These are phyloP conservation scores for Arachnomyces sp. DNA, from an alignment of 2,329 filamentous ascomycete genomes.

Conservation along the genomic window DNA sequence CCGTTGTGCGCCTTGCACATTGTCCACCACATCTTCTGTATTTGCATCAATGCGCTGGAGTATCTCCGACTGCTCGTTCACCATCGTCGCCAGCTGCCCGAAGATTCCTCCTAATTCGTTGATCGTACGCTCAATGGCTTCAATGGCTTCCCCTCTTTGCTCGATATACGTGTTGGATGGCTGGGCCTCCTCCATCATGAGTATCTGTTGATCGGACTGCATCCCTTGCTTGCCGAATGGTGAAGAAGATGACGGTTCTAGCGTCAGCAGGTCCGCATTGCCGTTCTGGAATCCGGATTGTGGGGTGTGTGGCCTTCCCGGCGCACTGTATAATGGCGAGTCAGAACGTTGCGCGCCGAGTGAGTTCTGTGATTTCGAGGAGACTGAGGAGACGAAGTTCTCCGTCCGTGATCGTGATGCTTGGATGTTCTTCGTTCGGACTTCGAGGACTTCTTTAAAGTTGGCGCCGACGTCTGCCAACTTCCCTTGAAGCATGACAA, in stretches of 20 bases:
- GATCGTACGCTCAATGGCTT: slow-evolving; percentile 94
- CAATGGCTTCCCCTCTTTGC: slow-evolving; percentile 89
- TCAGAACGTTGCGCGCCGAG: slow-evolving; percentile 64
- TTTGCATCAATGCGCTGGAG: slow-evolving; percentile 96
- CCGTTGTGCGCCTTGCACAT: slow-evolving; percentile 91
- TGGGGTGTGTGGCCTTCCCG: slow-evolving; percentile 56
- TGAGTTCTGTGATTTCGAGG: slow-evolving; percentile 60
- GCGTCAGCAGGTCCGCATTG: slow-evolving; percentile 64
- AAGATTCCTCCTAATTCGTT: slow-evolving; percentile 87
- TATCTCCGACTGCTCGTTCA: slow-evolving; percentile 94
- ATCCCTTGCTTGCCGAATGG: slow-evolving; percentile 40
- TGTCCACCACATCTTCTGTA: slow-evolving; percentile 95
- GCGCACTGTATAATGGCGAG: slow-evolving; percentile 79
- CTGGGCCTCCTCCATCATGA: slow-evolving; percentile 90
- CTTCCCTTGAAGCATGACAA: slow-evolving; percentile 83
- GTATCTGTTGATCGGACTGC: slow-evolving; percentile 74
- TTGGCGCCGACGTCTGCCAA: slow-evolving; percentile 87
- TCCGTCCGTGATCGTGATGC: slow-evolving; percentile 86
- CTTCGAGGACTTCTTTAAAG: slow-evolving; percentile 95
- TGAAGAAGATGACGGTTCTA: slow-evolving; percentile 59
- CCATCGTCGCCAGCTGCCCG: slow-evolving; percentile 91
- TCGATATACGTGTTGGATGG: slow-evolving; percentile 83
- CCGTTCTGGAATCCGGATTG: slow-evolving; percentile 45
- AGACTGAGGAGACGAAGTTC: slow-evolving; percentile 90
- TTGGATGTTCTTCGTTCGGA: slow-evolving; percentile 95